Evolutionary conservation across 495 filamentous ascomycete genomes (phyloP).

Genomic region (Daldinia concentrica): DNA sequence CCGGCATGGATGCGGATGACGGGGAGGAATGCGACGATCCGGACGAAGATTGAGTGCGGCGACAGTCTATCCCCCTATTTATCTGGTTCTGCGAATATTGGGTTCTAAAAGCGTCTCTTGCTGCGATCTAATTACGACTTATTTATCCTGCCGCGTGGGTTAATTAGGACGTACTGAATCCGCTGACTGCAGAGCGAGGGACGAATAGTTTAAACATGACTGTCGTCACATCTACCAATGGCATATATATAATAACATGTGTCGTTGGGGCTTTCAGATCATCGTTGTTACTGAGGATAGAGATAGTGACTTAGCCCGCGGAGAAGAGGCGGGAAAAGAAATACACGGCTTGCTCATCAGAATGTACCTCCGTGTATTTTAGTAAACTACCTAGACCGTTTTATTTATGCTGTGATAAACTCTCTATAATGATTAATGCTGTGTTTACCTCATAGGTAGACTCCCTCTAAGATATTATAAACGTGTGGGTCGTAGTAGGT

Average conservation of each 20-base stretch:
- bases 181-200: constrained; percentile 40
- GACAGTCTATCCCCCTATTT: constrained; percentile 63
- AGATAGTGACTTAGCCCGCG: neutral
- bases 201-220: constrained; percentile 42
- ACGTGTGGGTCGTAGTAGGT: no score
- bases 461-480: no score
- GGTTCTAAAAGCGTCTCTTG: constrained; percentile 10
- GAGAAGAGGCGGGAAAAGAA: neutral
- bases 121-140: neutral
- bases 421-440: neutral
- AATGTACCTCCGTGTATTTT: neutral
- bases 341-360: neutral
- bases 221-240: constrained; percentile 28
- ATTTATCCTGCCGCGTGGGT: neutral
- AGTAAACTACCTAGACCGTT: neutral
- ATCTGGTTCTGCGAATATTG: constrained; percentile 58
- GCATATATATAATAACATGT: neutral
- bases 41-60: constrained; percentile 54
- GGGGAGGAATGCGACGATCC: constrained; percentile 56
- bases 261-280: neutral
- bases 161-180: neutral
- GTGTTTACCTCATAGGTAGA: no score
- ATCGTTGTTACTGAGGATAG: neutral
- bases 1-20: constrained; percentile 48
- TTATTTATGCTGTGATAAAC: neutral